phyloP scores from a whole-genome alignment of 495 filamentous ascomycete species.

The Parachaetomium inaequale region DNA sequence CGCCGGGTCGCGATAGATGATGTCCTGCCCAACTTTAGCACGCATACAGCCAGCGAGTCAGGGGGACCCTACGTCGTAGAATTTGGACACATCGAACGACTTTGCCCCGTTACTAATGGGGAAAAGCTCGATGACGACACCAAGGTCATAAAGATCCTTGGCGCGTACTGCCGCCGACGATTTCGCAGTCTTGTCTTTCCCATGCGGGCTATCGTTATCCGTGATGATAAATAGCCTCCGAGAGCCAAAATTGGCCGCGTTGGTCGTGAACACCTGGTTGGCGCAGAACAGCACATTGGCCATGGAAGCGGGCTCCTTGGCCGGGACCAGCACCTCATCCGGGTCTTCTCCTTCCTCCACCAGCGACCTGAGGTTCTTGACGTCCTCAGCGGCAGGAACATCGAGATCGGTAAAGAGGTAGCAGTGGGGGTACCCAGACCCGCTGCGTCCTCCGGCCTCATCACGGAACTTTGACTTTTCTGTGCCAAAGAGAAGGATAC shows the following conservation, averaged over 20 bases:
- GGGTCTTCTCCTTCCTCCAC: conserved; percentile 69
- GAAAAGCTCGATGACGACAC: conserved; percentile 89
- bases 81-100: conserved; percentile 79
- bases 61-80: conserved; percentile 71
- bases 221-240: conserved; percentile 92
- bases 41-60: background rate
- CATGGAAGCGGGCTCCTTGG: conserved; percentile 71
- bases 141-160: conserved; percentile 93
- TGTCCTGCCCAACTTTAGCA: conserved; percentile 55
- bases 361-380: conserved; percentile 70
- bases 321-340: conserved; percentile 65
- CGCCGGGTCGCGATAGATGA: conserved; percentile 63
- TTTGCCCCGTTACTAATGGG: conserved; percentile 73
- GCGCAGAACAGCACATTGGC: conserved; percentile 89
- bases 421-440: conserved; percentile 78
- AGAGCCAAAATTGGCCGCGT: conserved; percentile 89
- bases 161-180: conserved; percentile 79
- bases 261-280: conserved; percentile 95
- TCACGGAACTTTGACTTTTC: conserved; percentile 79
- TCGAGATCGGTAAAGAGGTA: conserved; percentile 90
- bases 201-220: conserved; percentile 87
- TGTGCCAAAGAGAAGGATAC: conserved; percentile 90
- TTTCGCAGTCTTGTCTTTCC: conserved; percentile 61
- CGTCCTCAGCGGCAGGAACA: conserved; percentile 79
- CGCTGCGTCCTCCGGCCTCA: conserved; percentile 55